These are phyloP conservation scores for Magnaporthiopsis incrustans DNA, from an alignment of 2,329 filamentous ascomycete genomes.

Conservation along the genomic window DNA sequence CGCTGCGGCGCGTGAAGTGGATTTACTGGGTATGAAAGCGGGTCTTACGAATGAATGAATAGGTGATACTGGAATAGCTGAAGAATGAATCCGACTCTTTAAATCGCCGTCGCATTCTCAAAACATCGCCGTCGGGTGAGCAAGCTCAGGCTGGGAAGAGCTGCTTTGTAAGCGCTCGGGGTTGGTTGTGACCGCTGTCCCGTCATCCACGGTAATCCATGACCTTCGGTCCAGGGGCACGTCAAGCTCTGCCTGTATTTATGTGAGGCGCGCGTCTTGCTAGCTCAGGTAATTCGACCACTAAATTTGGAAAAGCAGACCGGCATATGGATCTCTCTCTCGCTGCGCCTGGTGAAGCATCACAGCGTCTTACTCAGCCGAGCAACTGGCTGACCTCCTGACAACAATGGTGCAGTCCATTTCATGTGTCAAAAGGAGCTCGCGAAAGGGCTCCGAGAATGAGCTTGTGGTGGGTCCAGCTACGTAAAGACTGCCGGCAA, in stretches of 20 bases:
- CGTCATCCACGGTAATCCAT: not conserved
- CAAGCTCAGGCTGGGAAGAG: not conserved
- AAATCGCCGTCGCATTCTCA: not conserved
- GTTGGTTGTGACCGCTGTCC: too few relatives aligned
- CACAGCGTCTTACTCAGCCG: not conserved
- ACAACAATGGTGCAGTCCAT: not conserved
- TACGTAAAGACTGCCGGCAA: not conserved
- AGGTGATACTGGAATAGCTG: too few relatives aligned
- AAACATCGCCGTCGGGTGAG: not conserved
- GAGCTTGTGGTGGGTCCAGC: not conserved
- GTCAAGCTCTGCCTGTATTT: too few relatives aligned
- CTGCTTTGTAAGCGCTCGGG: not conserved
- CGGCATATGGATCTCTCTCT: not conserved
- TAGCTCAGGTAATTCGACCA: too few relatives aligned
- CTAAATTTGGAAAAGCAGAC: not conserved
- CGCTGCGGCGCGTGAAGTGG: not conserved
- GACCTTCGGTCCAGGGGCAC: not conserved
- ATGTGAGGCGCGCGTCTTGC: too few relatives aligned
- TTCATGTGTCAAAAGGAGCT: not conserved
- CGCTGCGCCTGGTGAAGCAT: too few relatives aligned
- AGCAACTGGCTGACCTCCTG: not conserved
- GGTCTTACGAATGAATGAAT: not conserved
- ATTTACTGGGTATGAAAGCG: not conserved
- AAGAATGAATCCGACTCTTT: too few relatives aligned
- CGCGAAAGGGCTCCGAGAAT: not conserved